phyloP scores from a whole-genome alignment of 306 rosid genomes.

The Dryas drummondii region DNA sequence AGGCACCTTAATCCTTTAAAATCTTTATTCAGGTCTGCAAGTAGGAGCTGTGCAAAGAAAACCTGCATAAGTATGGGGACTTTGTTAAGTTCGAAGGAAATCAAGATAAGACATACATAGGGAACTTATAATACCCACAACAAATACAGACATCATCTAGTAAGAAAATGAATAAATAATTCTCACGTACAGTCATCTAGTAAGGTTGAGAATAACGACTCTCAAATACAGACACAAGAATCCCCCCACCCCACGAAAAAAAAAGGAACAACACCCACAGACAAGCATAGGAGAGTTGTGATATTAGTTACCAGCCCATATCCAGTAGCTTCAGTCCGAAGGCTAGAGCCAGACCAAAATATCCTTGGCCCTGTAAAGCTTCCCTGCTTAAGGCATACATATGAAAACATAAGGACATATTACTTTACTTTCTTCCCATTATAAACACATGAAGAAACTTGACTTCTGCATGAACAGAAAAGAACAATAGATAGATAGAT shows the following conservation, averaged over 20 bases:
- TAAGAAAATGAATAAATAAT: background rate
- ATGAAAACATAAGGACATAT: slow-evolving; percentile 38
- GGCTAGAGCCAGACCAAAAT: slow-evolving; percentile 99
- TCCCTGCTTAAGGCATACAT: slow-evolving; percentile 80
- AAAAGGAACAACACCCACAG: slow-evolving; percentile 16
- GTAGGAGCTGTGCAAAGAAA: slow-evolving; percentile 97
- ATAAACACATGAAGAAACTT: slow-evolving; percentile 19
- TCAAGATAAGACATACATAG: slow-evolving; percentile 19
- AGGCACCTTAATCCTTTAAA: slow-evolving; percentile 93
- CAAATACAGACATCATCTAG: background rate
- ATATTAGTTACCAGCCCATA: slow-evolving; percentile 89
- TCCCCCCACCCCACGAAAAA: background rate
- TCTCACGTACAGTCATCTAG: background rate
- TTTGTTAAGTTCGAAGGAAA: slow-evolving; percentile 18
- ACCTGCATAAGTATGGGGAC: slow-evolving; percentile 63
- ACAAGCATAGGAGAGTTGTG: slow-evolving; percentile 22
- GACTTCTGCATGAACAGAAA: slow-evolving; percentile 8
- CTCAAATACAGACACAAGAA: too few relatives aligned
- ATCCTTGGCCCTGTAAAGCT: slow-evolving; percentile 97
- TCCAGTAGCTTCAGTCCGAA: slow-evolving; percentile 98
- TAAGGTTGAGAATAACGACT: too few relatives aligned
- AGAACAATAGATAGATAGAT: background rate
- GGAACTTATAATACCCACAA: slow-evolving; percentile 3
- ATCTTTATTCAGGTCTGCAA: slow-evolving; percentile 94
- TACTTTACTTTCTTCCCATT: slow-evolving; percentile 23